Percentiles rank a stretch among this genome's conserved stretches.
phyloP scores from a whole-genome alignment of 2,329 filamentous ascomycete genomes.

The Colletotrichum liaoningense region DNA sequence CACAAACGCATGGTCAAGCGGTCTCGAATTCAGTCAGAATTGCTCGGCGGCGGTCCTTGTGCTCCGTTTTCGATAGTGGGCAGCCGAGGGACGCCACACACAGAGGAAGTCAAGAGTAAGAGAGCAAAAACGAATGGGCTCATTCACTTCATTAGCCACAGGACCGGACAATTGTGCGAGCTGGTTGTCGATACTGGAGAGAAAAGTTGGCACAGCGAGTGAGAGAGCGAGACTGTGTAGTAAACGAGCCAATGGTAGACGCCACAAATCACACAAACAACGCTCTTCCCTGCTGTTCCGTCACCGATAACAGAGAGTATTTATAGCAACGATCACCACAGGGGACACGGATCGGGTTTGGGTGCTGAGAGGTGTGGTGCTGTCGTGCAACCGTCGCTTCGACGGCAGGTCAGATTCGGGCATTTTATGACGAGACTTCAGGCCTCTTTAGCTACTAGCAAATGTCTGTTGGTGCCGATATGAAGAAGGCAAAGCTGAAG shows the following conservation, averaged over 20 bases:
- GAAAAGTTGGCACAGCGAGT: conserved; percentile 28
- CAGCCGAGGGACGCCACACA: too few species aligned
- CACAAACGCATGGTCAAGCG: background rate
- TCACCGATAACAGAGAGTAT: conserved; percentile 16
- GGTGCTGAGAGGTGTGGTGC: background rate
- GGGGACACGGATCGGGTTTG: conserved; percentile 1
- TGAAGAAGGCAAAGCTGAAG: background rate
- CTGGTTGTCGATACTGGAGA: background rate
- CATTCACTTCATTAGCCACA: background rate
- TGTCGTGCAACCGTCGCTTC: background rate
- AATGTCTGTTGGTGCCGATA: background rate
- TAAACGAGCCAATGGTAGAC: conserved; percentile 15
- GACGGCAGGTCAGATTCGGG: conserved; percentile 10
- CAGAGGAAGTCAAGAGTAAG: background rate
- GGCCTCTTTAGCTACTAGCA: background rate
- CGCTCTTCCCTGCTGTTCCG: conserved; percentile 18
- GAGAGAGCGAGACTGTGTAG: background rate
- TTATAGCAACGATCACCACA: conserved; percentile 32
- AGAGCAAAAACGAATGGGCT: background rate
- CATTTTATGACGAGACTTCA: conserved; percentile 24
- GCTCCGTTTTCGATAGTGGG: background rate
- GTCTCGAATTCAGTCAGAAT: background rate
- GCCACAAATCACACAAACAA: conserved; percentile 1
- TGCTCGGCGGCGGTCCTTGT: background rate
- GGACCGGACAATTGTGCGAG: background rate